Percentiles rank a stretch among this genome's conserved stretches.
These are phyloP conservation scores for Leccinellum albellum DNA, from an alignment of 768 basidiomycete genomes.

Conservation along the genomic window DNA sequence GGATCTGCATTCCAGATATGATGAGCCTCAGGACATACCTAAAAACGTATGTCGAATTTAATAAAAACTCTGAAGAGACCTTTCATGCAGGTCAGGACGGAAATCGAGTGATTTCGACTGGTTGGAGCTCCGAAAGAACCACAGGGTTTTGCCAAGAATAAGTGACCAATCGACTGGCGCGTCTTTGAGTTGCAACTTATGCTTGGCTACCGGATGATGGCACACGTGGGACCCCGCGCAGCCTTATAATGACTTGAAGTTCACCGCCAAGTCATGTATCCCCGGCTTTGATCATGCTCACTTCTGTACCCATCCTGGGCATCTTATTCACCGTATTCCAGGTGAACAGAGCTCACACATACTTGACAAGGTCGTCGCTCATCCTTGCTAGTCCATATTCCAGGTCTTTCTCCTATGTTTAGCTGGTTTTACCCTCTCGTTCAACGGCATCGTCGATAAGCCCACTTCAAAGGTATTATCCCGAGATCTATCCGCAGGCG, in stretches of 20 bases:
- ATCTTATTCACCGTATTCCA: constrained; percentile 30
- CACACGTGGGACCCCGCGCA: background rate
- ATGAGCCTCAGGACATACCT: too few species aligned
- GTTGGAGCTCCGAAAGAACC: background rate
- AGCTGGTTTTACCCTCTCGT: constrained; percentile 78
- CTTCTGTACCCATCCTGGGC: constrained; percentile 5
- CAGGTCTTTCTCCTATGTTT: constrained; percentile 86
- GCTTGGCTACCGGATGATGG: background rate
- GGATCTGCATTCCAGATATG: too few species aligned
- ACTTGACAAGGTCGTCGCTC: background rate
- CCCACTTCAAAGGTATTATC: constrained; percentile 74
- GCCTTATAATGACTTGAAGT: background rate
- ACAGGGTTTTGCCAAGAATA: background rate
- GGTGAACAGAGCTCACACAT: constrained; percentile 7
- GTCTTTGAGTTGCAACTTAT: background rate
- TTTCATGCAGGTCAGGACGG: too few species aligned
- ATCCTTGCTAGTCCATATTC: constrained; percentile 63
- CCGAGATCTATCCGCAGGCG: background rate
- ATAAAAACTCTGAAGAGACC: too few species aligned
- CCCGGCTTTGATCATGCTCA: constrained; percentile 1
- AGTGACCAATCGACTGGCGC: background rate
- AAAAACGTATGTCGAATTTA: too few species aligned
- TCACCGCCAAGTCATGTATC: background rate
- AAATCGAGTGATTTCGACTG: background rate
- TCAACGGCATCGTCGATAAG: constrained; percentile 80